phyloP scores from a whole-genome alignment of 2,329 filamentous ascomycete species.

The Colletotrichum orbiculare region DNA sequence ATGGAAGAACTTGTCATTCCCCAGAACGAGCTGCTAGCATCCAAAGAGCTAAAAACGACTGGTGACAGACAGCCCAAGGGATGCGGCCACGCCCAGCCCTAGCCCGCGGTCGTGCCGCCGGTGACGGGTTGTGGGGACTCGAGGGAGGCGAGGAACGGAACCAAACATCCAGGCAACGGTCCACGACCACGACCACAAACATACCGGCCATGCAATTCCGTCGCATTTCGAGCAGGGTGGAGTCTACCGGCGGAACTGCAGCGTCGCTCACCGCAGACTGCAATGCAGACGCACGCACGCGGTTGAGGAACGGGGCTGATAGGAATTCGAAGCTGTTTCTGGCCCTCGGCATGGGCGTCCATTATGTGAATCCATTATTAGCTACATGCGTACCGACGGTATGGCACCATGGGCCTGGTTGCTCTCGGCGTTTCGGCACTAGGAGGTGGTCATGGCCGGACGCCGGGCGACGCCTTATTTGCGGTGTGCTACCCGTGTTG shows the following conservation, averaged over 20 bases:
- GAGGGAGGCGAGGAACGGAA: background rate
- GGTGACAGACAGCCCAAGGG: background rate
- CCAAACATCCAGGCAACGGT: background rate
- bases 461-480: background rate
- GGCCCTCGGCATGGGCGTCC: background rate
- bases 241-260: background rate
- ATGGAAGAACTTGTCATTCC: slow-evolving; percentile 28
- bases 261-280: slow-evolving; percentile 2
- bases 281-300: background rate
- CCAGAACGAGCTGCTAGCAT: slow-evolving; percentile 1
- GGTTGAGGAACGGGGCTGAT: slow-evolving; percentile 16
- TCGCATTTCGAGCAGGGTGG: background rate
- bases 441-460: background rate
- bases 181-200: background rate
- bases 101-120: background rate
- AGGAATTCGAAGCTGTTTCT: background rate
- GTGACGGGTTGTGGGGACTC: slow-evolving; percentile 6
- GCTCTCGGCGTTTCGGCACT: slow-evolving; percentile 9
- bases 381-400: slow-evolving; percentile 7
- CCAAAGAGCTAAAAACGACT: background rate
- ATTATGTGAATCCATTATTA: slow-evolving; percentile 22
- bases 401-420: slow-evolving; percentile 9
- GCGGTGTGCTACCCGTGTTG: no score
- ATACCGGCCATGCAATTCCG: background rate
- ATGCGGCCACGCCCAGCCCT: slow-evolving; percentile 19